These are phyloP conservation scores for Arachnopeziza araneosa DNA, from an alignment of 2,329 filamentous ascomycete species.

Conservation along the genomic window DNA sequence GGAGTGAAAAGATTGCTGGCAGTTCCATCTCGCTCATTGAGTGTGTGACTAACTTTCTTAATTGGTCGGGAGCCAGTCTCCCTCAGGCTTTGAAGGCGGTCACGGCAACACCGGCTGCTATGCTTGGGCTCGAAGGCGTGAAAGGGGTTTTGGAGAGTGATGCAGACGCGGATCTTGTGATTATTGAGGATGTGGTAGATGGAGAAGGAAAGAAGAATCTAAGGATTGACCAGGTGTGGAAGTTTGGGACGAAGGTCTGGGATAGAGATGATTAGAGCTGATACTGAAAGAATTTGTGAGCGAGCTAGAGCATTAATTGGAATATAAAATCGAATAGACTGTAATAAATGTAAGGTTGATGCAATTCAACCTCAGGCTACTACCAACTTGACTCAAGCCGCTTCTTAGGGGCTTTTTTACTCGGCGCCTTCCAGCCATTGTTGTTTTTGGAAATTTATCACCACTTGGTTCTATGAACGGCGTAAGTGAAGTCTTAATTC, in stretches of 20 bases:
- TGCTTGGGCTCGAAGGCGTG: constrained; percentile 61
- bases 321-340: background rate
- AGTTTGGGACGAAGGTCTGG: constrained; percentile 21
- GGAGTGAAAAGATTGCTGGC: constrained; percentile 72
- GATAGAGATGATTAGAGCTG: background rate
- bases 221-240: constrained; percentile 25
- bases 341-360: background rate
- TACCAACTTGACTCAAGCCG: too few relatives aligned
- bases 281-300: background rate
- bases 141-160: constrained; percentile 63
- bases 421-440: too few relatives aligned
- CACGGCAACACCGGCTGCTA: constrained; percentile 69
- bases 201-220: constrained; percentile 44
- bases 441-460: too few relatives aligned
- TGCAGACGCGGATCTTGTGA: constrained; percentile 63
- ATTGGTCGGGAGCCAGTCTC: constrained; percentile 64
- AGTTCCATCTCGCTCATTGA: constrained; percentile 71
- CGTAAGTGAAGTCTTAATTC: too few relatives aligned
- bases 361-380: too few relatives aligned
- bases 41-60: constrained; percentile 76
- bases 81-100: constrained; percentile 66
- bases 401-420: too few relatives aligned
- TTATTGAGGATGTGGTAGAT: constrained; percentile 52
- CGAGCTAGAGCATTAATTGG: too few relatives aligned
- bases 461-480: too few relatives aligned